Evolutionary conservation across 192 early-diverging fungal species (phyloP).

Genomic region (Glomus cerebriforme): DNA sequence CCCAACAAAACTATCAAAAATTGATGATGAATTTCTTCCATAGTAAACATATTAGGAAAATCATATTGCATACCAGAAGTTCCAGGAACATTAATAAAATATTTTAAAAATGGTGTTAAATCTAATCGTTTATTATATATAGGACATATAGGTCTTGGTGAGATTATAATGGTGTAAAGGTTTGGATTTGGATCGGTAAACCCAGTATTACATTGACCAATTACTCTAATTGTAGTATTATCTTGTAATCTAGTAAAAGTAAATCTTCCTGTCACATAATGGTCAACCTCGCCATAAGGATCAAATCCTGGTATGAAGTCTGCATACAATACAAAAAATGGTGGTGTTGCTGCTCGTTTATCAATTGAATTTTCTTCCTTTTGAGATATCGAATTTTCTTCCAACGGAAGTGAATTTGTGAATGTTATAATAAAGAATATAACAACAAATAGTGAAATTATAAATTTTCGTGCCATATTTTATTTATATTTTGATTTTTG

Average conservation of each 20-base stretch:
- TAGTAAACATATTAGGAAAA: neutral
- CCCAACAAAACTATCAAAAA: neutral
- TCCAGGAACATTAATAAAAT: neutral
- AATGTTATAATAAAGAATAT: neutral
- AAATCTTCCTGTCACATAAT: neutral
- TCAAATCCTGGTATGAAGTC: neutral
- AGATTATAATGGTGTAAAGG: neutral
- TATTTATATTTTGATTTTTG: neutral
- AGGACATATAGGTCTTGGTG: neutral
- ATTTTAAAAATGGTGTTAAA: neutral
- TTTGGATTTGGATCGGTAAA: neutral
- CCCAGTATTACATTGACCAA: slow-evolving; percentile 17
- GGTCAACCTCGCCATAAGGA: neutral
- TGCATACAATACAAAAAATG: neutral
- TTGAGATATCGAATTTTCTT: neutral
- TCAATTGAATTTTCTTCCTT: neutral
- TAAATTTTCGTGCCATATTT: neutral
- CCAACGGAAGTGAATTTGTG: neutral
- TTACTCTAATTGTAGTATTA: neutral
- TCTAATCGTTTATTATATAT: neutral
- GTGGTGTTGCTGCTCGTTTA: neutral
- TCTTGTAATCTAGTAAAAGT: too few relatives aligned
- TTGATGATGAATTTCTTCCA: neutral
- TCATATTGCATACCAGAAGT: neutral
- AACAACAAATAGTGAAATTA: neutral